A percentile compares a stretch with the other conserved stretches of the same genome.
Evolutionary conservation across 495 filamentous ascomycete species (phyloP).

Genomic region (Collariella sp.): DNA sequence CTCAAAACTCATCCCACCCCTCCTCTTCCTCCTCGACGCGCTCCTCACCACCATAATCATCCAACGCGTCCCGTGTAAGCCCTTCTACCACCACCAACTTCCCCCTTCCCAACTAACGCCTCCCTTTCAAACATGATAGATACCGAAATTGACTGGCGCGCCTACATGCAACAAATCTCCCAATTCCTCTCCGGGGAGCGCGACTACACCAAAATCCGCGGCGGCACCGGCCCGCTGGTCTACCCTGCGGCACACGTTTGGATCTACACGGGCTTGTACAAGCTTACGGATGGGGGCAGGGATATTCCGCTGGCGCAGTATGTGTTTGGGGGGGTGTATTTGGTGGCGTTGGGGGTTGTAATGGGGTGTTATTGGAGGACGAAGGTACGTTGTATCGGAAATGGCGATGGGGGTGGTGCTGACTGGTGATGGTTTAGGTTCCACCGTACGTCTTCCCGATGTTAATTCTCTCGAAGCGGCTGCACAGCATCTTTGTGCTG

Average conservation of each 20-base stretch:
- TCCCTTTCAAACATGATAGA: conserved; percentile 44
- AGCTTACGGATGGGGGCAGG: conserved; percentile 64
- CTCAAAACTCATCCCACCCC: conserved; percentile 41
- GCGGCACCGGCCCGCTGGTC: conserved; percentile 84
- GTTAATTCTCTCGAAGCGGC: conserved; percentile 78
- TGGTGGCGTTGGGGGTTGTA: conserved; percentile 64
- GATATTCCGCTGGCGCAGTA: conserved; percentile 74
- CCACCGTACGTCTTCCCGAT: conserved; percentile 86
- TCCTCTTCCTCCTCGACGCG: conserved; percentile 66
- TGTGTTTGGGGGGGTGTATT: conserved; percentile 70
- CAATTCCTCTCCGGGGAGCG: conserved; percentile 76
- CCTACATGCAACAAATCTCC: conserved; percentile 89
- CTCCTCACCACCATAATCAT: conserved; percentile 67
- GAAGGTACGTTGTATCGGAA: conserved; percentile 52
- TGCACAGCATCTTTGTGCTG: conserved; percentile 89
- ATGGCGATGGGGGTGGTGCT: too few species aligned
- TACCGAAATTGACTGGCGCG: conserved; percentile 95
- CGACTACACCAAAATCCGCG: conserved; percentile 78
- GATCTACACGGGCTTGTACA: conserved; percentile 72
- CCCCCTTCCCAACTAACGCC: conserved; percentile 1
- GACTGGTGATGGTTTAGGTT: conserved; percentile 39
- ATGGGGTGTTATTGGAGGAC: conserved; percentile 74
- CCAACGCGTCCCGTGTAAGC: conserved; percentile 77
- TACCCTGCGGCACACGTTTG: conserved; percentile 93
- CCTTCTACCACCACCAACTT: background rate